phyloP scores from a whole-genome alignment of 371 early-diverging fungal genomes.

The Apophysomyces ossiformis region DNA sequence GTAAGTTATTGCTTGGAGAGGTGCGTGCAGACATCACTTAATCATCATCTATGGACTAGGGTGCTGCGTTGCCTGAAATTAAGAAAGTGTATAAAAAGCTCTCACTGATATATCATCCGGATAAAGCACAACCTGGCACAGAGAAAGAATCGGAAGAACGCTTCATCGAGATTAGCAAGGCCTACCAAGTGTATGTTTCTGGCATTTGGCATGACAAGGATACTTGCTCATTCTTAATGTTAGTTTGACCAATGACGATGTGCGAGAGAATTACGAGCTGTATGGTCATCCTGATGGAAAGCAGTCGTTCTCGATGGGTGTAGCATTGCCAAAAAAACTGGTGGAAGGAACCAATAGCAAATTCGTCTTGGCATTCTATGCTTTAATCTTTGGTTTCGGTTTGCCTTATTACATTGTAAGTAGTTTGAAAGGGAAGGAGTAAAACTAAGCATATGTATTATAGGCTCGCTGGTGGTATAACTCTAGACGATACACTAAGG shows the following conservation, averaged over 20 bases:
- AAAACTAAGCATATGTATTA: neutral
- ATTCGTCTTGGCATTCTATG: conserved; percentile 81
- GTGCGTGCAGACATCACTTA: conserved; percentile 18
- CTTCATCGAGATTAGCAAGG: conserved; percentile 86
- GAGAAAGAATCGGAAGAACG: conserved; percentile 64
- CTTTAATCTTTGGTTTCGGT: conserved; percentile 84
- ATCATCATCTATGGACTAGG: conserved; percentile 35
- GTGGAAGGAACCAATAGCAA: conserved; percentile 85
- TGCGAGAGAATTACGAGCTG: conserved; percentile 90
- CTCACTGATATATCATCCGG: conserved; percentile 83
- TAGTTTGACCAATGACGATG: conserved; percentile 91
- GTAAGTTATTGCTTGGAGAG: conserved; percentile 37
- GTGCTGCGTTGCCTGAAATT: conserved; percentile 63
- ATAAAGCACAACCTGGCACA: conserved; percentile 73
- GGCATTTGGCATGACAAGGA: neutral
- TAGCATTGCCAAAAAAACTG: conserved; percentile 91
- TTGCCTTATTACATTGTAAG: conserved; percentile 84
- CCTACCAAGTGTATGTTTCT: conserved; percentile 79
- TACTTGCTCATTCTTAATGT: neutral
- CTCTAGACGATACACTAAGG: conserved; percentile 86
- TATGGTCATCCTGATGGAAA: conserved; percentile 97
- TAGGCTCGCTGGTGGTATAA: conserved; percentile 94
- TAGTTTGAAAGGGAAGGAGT: neutral
- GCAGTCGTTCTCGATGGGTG: conserved; percentile 89
- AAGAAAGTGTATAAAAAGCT: conserved; percentile 77